Base-by-base conservation (phyloP, 805 yeast species). In the Metschnikowia orientalis region DNA sequence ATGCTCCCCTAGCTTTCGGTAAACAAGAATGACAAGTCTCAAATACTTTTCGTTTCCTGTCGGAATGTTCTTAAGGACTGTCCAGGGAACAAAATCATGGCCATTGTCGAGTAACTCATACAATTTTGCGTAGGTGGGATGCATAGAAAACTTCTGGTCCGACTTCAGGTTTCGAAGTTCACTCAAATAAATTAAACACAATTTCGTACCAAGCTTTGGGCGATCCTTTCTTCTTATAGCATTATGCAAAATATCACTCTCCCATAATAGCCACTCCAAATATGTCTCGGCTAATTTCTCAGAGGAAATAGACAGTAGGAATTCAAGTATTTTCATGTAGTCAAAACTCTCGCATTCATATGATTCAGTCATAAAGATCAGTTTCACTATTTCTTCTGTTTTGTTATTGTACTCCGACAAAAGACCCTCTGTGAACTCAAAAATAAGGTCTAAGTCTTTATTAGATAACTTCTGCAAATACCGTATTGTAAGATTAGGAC, bases 341-440 rank as follows among this genome's bases (percentile, higher is more conserved):
- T 83, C 73, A 32, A 80, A 69, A 9, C 74, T 61, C 38, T 76
- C 79, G 37, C 83, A 71, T 42, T 75, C 76, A 8, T 71, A 67
- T 0, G 82, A 64, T 32, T 80, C 81, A 36, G 73, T 77, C 69
- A 85, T 67, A 44, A 88, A 88, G 0, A 90, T 64, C 13, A 60
- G 40, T 35, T 54, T 45, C 21, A 73, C 73, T 49, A 36, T 8
- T 25, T 30, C 39, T 12, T 21, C 26, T 17, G 15, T 35, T 6
- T 14, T n/a, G 7, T 26, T 34, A 1, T 37, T 32, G 10, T 46
- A 34, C 20, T 54, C 61, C 1, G 51, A 46, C 24, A 81, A 56
- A 6, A 80, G 67, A 73, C 79, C 73, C 14, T 59, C 47, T 0
- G 83, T 54, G 51, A 69, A 81, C 38, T 76, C 58, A 26, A 86